Base-by-base conservation (phyloP, 2,329 filamentous ascomycete species). In the Colletotrichum liaoningense region DNA sequence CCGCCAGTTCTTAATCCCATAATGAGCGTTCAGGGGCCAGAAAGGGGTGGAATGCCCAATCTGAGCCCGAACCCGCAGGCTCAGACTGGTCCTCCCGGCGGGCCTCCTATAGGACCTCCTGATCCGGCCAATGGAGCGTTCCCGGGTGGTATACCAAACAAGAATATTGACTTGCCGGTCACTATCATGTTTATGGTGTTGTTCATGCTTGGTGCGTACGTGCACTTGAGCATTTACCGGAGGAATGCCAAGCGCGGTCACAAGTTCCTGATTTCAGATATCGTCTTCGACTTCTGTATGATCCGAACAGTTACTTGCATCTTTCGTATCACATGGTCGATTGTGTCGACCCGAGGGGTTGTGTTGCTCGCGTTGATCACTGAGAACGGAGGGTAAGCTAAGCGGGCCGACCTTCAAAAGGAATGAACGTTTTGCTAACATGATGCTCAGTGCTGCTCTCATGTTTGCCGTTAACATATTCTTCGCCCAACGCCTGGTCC, bases 381-480 rank as follows among this genome's bases (percentile, higher is more conserved):
- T 19, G 79, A 81, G 35, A 83, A 84, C 62, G 81, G 80, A 63
- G 83, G 79, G 79, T 79, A 60, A 76, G 76, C 68, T 6, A n/a
- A 22, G 12, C 2, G 14, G 2, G 5, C 19, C 6, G 4, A 46
- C 16, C 16, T 12, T 22, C 46, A 4, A 5, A 22, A 14, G 9
- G 14, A 22, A n/a, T 30, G 42, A 14, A 54, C 24, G n/a, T 49
- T 22, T 4, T 19, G 4, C 30, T 58, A n/a, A 24, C 28, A 63
- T 9, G 14, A 7, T 11, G 14, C 19, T 5, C 12, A 80, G 83
- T 26, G 80, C 81, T 11, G 76, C 81, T 6, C 67, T 83, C 14
- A 38, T 83, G 22, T 84, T 83, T 60, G 75, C 82, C 35, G 75
- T 83, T 72, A 84, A 84, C 74, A 78, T 84, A 22, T 78, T 84